Conservation (phyloP, 306 rosid genomes). For the Cucurbita maxima region DNA sequence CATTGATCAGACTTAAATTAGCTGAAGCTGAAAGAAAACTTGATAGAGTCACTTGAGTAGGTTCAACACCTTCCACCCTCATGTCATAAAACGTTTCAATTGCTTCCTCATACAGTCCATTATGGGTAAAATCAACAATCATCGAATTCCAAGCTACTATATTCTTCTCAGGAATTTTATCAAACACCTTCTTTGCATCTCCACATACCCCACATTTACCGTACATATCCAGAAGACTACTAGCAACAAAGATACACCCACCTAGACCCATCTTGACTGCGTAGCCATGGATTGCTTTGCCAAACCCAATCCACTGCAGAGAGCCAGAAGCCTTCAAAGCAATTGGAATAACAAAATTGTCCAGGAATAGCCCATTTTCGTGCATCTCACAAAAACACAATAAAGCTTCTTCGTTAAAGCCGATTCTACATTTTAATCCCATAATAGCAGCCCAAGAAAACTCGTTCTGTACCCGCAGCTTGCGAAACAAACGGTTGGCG, state of each 20-base stretch:
- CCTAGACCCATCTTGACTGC: slow-evolving; percentile 31
- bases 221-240: slow-evolving; percentile 73
- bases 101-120: slow-evolving; percentile 52
- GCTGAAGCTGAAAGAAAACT: slow-evolving; percentile 58
- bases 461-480: slow-evolving; percentile 21
- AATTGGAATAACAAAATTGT: slow-evolving; percentile 71
- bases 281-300: slow-evolving; percentile 52
- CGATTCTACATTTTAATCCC: slow-evolving; percentile 44
- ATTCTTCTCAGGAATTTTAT: slow-evolving; percentile 34
- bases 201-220: slow-evolving; percentile 61
- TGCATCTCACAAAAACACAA: slow-evolving; percentile 35
- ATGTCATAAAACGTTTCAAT: slow-evolving; percentile 31
- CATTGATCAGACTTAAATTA: slow-evolving; percentile 30
- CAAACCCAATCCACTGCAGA: slow-evolving; percentile 34
- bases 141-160: slow-evolving; percentile 68
- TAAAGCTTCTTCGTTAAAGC: slow-evolving; percentile 35
- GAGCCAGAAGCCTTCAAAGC: slow-evolving; percentile 68
- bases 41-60: slow-evolving; percentile 46
- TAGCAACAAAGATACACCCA: slow-evolving; percentile 50
- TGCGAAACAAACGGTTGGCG: slow-evolving; percentile 32
- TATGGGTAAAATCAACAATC: slow-evolving; percentile 40
- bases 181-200: slow-evolving; percentile 60
- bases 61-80: slow-evolving; percentile 39
- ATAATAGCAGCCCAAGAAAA: slow-evolving; percentile 81
- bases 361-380: slow-evolving; percentile 35